Conservation (phyloP, 768 basidiomycete species). For the Rhizopogon vesiculosus region DNA sequence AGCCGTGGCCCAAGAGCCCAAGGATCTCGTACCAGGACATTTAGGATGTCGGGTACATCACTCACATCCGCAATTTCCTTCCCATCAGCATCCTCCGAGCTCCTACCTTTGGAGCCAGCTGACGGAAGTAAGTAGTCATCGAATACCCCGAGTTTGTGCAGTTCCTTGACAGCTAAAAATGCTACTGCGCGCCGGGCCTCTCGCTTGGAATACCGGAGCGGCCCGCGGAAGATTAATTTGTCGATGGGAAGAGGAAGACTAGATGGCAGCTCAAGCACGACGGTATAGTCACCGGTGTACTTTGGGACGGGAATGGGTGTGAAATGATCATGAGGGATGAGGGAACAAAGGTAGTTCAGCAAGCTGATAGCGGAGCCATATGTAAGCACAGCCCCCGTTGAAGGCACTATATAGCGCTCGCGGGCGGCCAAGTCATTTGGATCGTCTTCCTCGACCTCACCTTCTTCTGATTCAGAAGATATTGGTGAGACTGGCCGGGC, state of each 20-base stretch:
- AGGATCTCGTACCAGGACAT: conserved; percentile 59
- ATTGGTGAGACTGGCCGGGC: conserved; percentile 22
- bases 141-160: conserved; percentile 70
- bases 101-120: conserved; percentile 44
- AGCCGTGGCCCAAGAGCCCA: conserved; percentile 54
- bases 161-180: conserved; percentile 67
- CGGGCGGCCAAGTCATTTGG: conserved; percentile 56
- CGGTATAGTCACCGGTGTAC: conserved; percentile 56
- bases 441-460: conserved; percentile 41
- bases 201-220: conserved; percentile 59
- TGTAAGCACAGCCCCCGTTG: conserved; percentile 74
- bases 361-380: conserved; percentile 72
- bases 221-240: conserved; percentile 55
- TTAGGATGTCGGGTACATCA: conserved; percentile 48
- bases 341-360: conserved; percentile 70
- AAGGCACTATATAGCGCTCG: conserved; percentile 69
- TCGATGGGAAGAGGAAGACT: conserved; percentile 55
- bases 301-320: conserved; percentile 56
- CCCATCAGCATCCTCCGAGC: conserved; percentile 52
- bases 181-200: conserved; percentile 83
- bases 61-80: conserved; percentile 36
- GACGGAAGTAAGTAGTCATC: conserved; percentile 79
- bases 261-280: conserved; percentile 60
- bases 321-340: conserved; percentile 70
- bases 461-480: conserved; percentile 23